phyloP scores from a whole-genome alignment of 345 rosid species.

The Ceriops zippeliana region DNA sequence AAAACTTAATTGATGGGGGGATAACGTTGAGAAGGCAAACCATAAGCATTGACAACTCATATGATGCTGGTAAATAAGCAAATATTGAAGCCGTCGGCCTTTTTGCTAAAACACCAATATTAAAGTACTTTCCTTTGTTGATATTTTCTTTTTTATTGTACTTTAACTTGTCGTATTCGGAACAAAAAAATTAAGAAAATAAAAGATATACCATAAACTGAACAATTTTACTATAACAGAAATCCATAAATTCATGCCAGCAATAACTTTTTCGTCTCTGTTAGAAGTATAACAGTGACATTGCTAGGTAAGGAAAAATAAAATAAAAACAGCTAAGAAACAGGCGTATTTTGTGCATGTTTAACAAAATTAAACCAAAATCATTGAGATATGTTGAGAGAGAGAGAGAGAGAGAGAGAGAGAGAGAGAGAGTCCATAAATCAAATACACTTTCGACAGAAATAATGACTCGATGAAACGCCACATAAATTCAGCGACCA shows the following conservation, averaged over 20 bases:
- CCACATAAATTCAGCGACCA: neutral
- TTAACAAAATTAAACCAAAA: neutral
- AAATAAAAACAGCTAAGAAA: neutral
- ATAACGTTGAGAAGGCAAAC: neutral
- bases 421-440: neutral
- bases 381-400: neutral
- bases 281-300: neutral
- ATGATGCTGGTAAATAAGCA: neutral
- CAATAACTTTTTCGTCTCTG: no score
- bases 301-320: neutral
- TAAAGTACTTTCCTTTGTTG: neutral
- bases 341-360: neutral
- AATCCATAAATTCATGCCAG: no score
- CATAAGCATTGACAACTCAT: slow-evolving; percentile 2
- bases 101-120: neutral
- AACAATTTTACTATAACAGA: no score
- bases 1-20: neutral
- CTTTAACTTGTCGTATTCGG: slow-evolving; percentile 1
- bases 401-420: neutral
- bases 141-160: neutral
- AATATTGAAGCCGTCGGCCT: neutral
- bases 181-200: neutral
- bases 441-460: slow-evolving; percentile 7
- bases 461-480: neutral
- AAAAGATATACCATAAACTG: neutral